Evolutionary conservation across 2,329 filamentous ascomycete genomes (phyloP), one percentile per base, ranked within the genome.

Genomic region (Pseudogymnoascus sp.): DNA sequence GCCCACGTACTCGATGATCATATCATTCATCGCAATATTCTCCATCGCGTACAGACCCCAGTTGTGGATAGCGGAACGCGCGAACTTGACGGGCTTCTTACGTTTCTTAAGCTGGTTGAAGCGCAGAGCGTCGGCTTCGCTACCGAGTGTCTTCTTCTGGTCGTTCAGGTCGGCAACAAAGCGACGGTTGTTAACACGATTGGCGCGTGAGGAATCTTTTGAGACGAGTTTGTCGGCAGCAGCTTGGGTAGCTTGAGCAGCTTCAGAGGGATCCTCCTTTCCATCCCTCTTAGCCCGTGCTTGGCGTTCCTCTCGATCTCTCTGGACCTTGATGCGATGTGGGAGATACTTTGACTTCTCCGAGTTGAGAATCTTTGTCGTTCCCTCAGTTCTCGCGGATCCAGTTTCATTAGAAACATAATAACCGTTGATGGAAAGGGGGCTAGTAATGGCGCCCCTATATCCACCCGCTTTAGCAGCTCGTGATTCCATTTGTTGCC

Each of bases 31-130:
- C 65, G 89, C 85, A 67, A 99, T 99, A 73, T 96, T 95, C 77
- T 99, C 95, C 81, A 97, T 93, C 3, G 95, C 93, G 73, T 99
- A 99, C 29, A 99, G 79, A 29, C 95, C 95, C 95, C 95, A 99
- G 72, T 97, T 97, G 77, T 99, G 95, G 70, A 99, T 99, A 53
- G 95, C 95, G 61, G 95, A 99, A 50, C 95, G 86, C 64, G 93
- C 95, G 76, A 99, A 99, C 74, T 96, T 95, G 74, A 99, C 95
- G 1, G 93, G 93, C 81, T 99, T 99, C 86, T 97, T 99, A 66
- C 95, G 90, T 79, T 97, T 99, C 83, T 97, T 97, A 64, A 99
- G 86, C 79, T 97, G 95, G 76, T 99, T 99, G 83, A 99, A 99
- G 64, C 93, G 90, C 71, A 99, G 85, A 31, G 95, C 91, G 71